Evolutionary conservation across 208 protist species (phyloP).

Genomic region (Crithidia fasciculata): DNA sequence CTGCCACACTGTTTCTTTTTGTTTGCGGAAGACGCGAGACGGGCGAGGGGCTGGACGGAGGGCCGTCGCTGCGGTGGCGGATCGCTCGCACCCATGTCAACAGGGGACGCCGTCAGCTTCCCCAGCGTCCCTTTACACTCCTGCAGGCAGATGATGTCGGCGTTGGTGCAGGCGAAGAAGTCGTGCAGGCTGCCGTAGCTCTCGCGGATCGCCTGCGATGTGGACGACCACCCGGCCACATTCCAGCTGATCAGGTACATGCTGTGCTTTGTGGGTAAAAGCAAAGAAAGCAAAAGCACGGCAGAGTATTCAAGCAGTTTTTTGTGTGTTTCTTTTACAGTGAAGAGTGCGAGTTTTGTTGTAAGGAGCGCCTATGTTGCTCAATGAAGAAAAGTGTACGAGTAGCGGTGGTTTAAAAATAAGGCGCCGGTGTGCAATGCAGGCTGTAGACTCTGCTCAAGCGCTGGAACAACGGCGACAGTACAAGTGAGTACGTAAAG

Average conservation of each 20-base stretch:
- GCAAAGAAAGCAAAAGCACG: not conserved
- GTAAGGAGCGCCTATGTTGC: no score
- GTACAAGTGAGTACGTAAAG: no score
- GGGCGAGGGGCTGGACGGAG: conserved; percentile 13
- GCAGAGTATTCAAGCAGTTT: not conserved
- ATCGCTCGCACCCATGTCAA: conserved; percentile 76
- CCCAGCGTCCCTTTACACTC: conserved; percentile 79
- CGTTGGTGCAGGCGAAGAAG: conserved; percentile 71
- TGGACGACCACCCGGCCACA: conserved; percentile 87
- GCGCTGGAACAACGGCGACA: no score
- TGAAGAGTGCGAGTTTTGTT: not conserved
- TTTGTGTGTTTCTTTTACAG: not conserved
- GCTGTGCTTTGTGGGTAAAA: not conserved
- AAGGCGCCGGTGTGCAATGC: no score
- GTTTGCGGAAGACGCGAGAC: conserved; percentile 1
- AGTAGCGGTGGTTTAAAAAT: no score
- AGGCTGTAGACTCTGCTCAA: no score
- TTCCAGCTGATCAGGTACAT: conserved; percentile 92
- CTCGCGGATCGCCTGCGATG: conserved; percentile 62
- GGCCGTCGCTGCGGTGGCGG: conserved; percentile 24
- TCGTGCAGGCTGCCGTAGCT: conserved; percentile 74
- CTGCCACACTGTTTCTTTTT: not conserved
- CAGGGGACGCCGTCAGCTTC: conserved; percentile 56
- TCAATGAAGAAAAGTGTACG: no score
- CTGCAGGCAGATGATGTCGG: conserved; percentile 86